Conservation (phyloP, 202 grass and related monocot genomes). For the Brachypodium distachyon region DNA sequence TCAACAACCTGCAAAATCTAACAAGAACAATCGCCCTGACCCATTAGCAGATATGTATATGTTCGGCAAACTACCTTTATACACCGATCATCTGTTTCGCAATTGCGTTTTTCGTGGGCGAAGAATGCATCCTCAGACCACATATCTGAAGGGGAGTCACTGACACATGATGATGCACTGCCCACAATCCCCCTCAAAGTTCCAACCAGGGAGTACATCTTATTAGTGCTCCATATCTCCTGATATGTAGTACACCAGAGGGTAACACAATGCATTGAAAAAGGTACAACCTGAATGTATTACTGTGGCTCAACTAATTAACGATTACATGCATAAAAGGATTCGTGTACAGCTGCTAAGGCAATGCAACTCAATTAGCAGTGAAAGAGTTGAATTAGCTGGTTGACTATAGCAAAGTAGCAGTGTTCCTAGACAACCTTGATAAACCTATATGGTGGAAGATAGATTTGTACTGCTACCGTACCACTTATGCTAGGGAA, state of each 20-base stretch:
- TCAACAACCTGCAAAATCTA: no score
- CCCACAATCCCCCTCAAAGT: not conserved
- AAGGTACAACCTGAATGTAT: not conserved
- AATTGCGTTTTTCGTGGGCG: not conserved
- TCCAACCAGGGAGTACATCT: not conserved
- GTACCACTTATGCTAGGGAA: conserved; percentile 16
- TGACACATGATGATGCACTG: not conserved
- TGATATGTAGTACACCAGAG: not conserved
- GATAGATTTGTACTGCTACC: conserved; percentile 9
- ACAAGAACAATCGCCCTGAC: no score
- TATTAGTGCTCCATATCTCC: not conserved
- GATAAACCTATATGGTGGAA: conserved; percentile 22
- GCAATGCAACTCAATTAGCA: conserved; percentile 16
- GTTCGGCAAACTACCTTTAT: not conserved
- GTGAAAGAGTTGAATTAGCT: conserved; percentile 36
- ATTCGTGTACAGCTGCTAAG: not conserved
- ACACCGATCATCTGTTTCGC: not conserved
- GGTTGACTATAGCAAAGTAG: not conserved
- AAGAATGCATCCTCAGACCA: not conserved
- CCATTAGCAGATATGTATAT: not conserved
- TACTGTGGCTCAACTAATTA: not conserved
- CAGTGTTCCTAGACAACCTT: conserved; percentile 8
- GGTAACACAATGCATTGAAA: not conserved
- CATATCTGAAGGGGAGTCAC: not conserved
- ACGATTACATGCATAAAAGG: not conserved